A percentile compares a stretch with the other conserved stretches of the same genome.
Evolutionary conservation across 352 stramenopile genomes (phyloP).

Genomic region (Phytophthora constricta): DNA sequence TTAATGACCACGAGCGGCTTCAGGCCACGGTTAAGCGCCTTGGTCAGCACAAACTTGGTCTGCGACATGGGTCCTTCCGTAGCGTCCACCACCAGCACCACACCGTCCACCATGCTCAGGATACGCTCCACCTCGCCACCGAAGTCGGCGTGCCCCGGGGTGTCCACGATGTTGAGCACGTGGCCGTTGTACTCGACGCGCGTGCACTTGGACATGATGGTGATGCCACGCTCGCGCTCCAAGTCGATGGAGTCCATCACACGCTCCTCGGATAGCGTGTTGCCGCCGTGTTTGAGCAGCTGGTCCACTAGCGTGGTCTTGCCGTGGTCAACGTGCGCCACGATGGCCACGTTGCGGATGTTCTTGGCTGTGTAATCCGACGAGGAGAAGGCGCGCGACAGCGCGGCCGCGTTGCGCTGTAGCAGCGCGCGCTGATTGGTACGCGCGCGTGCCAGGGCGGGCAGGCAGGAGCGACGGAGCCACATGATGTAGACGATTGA

Average conservation of each 20-base stretch:
- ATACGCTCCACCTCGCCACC: conserved; percentile 98
- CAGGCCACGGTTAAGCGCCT: conserved; percentile 93
- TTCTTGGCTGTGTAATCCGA: conserved; percentile 47
- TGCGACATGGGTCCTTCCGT: conserved; percentile 97
- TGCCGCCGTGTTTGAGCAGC: conserved; percentile 96
- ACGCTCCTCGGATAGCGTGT: conserved; percentile 83
- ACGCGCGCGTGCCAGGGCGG: conserved; percentile 48
- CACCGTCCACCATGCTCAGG: conserved; percentile 97
- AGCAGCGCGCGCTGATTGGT: conserved; percentile 38
- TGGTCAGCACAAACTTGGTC: conserved; percentile 99
- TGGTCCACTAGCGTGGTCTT: conserved; percentile 99
- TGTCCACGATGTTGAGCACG: conserved; percentile 98
- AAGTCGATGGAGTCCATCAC: conserved; percentile 99
- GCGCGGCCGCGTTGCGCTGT: conserved; percentile 31
- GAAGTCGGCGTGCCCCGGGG: conserved; percentile 98
- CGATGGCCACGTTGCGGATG: conserved; percentile 92
- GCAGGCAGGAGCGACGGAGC: conserved; percentile 59
- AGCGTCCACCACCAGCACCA: conserved; percentile 97
- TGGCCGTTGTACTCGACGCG: conserved; percentile 94
- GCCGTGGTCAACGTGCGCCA: conserved; percentile 98
- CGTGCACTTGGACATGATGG: conserved; percentile 99
- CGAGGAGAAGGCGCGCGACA: conserved; percentile 58
- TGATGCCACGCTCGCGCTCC: conserved; percentile 98
- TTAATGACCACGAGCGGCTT: conserved; percentile 98
- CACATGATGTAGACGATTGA: conserved; percentile 57